Percentiles rank a stretch among this genome's conserved stretches.
Conservation (phyloP, 2,329 filamentous ascomycete genomes). For the Penicillium sp. region DNA sequence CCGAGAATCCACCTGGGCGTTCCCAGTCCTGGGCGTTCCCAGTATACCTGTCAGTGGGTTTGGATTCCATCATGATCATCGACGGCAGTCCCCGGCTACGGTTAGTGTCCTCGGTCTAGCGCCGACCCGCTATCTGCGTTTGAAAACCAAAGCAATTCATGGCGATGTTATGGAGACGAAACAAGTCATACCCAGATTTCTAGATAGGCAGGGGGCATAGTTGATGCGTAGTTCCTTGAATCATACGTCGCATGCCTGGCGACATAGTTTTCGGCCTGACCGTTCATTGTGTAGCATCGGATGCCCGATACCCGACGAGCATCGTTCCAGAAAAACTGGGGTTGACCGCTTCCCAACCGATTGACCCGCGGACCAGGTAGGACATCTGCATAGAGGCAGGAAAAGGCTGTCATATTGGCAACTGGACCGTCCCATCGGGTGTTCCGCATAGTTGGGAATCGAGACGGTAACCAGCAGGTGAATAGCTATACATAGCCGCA, state of each 20-base stretch:
- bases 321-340: slow-evolving; percentile 8
- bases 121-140: slow-evolving; percentile 3
- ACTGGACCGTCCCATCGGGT: slow-evolving; percentile 13
- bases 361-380: slow-evolving; percentile 9
- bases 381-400: neutral
- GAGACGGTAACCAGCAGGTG: slow-evolving; percentile 6
- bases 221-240: neutral
- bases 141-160: slow-evolving; percentile 3
- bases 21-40: neutral
- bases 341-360: slow-evolving; percentile 21
- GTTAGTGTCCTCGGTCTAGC: slow-evolving; percentile 6
- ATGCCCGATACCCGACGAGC: neutral
- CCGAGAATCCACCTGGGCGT: neutral
- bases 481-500: no score
- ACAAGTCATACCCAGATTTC: neutral
- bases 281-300: neutral
- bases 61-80: slow-evolving; percentile 18
- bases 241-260: slow-evolving; percentile 3
- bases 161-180: neutral
- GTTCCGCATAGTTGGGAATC: slow-evolving; percentile 8
- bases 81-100: slow-evolving; percentile 5
- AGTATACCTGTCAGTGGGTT: neutral
- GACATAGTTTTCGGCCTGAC: neutral
- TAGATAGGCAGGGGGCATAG: neutral
- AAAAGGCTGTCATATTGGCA: slow-evolving; percentile 10